Conservation (phyloP, 495 filamentous ascomycete genomes). For the Talaromyces thailandensis region DNA sequence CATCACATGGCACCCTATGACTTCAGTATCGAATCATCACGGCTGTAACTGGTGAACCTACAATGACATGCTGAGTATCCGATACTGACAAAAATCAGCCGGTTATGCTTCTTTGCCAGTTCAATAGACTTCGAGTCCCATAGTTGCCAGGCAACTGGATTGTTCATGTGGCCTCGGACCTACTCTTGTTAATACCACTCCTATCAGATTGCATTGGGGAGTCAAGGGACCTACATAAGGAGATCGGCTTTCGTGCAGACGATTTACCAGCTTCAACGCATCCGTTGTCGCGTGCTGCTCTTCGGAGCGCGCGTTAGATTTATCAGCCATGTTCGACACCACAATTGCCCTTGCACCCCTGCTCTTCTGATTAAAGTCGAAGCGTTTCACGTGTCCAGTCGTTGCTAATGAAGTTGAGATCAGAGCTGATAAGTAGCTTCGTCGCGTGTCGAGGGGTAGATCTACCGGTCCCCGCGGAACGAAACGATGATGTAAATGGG, state of each 20-base stretch:
- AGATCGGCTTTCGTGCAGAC: slow-evolving; percentile 62
- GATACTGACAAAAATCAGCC: slow-evolving; percentile 87
- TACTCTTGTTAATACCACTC: slow-evolving; percentile 20
- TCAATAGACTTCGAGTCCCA: slow-evolving; percentile 71
- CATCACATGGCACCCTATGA: slow-evolving; percentile 81
- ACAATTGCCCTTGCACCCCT: neutral
- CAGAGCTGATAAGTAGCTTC: neutral
- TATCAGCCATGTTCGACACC: neutral
- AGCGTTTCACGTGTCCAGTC: neutral
- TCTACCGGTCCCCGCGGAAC: slow-evolving; percentile 6
- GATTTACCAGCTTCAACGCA: slow-evolving; percentile 49
- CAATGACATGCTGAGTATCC: slow-evolving; percentile 95
- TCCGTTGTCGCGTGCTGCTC: neutral
- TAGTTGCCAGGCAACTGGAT: slow-evolving; percentile 88
- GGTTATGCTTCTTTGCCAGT: slow-evolving; percentile 70
- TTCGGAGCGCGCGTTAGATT: neutral
- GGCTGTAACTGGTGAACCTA: slow-evolving; percentile 30
- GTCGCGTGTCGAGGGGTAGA: slow-evolving; percentile 1
- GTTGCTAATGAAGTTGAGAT: neutral
- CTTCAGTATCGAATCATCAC: neutral
- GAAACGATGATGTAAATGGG: slow-evolving; percentile 4
- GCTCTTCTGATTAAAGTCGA: neutral
- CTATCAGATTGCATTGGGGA: too few species aligned
- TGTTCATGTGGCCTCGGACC: slow-evolving; percentile 73
- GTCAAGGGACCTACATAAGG: slow-evolving; percentile 65